Base-by-base conservation (phyloP, 2,329 filamentous ascomycete species). In the Fusarium lateritium region DNA sequence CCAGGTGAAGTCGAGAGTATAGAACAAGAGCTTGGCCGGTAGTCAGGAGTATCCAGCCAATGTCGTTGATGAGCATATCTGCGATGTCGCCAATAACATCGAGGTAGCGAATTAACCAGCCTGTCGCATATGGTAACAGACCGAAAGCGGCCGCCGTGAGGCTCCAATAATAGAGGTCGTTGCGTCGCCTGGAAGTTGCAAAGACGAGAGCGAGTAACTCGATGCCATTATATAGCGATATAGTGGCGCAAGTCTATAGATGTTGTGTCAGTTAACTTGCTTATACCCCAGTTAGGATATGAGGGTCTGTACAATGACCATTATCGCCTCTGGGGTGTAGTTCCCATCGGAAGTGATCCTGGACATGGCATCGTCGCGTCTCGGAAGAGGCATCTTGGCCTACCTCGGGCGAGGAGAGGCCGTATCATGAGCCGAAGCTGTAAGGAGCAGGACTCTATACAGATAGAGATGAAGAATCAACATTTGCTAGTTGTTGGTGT, bases 21-120 rank as follows among this genome's bases (percentile, higher is more conserved):
- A 70, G 44, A 56, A 70, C 67, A 28, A 70, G 39, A 22, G 67
- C 53, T 36, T 70, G 67, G 14, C 62, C 65, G n/a, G 67, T 70
- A 22, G 65, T 65, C 42, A 70, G 17, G 17, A 70, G 67, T 10
- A 68, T 56, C 67, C 67, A 70, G 28, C 67, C 67, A 13, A 70
- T 50, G 28, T 67, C 54, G 33, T 50, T 56, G 24, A 70, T 60
- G 31, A 64, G 22, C 34, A 61, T 50, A 14, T 46, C 40, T 22
- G 54, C 50, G 19, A 62, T 19, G 11, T 70, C 42, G 17, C 54
- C 50, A 7, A 67, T 28, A 14, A 65, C 17, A 34, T 68, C 47
- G 11, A 70, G 66, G 44, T 70, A 70, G 43, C 43, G 51, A 21
- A 46, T 28, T 24, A 70, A 14, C 57, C 62, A 70, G 19, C 67